Conservation (phyloP, 1,284 basidiomycete species). For the Ustilago vetiveriae region DNA sequence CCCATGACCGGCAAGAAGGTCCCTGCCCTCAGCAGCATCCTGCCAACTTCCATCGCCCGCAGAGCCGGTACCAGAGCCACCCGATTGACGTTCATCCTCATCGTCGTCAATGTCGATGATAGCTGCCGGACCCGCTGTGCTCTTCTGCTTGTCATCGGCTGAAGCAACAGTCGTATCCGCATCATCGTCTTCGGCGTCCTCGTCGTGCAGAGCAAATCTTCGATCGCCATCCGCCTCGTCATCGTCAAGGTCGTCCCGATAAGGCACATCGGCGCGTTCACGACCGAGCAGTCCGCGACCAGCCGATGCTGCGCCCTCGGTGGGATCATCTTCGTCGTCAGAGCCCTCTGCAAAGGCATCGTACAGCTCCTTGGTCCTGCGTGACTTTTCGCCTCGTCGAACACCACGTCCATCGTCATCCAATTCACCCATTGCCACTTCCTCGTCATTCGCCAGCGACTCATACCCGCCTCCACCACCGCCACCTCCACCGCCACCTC, state of each 20-base stretch:
- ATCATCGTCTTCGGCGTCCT: slow-evolving; percentile 21
- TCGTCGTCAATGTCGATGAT: slow-evolving; percentile 31
- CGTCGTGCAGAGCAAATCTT: slow-evolving; percentile 33
- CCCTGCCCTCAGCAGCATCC: slow-evolving; percentile 38
- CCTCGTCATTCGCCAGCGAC: slow-evolving; percentile 75
- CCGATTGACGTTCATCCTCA: slow-evolving; percentile 1
- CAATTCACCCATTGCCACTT: slow-evolving; percentile 68
- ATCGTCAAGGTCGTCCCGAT: slow-evolving; percentile 35
- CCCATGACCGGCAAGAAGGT: slow-evolving; percentile 19
- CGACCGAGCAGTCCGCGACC: slow-evolving; percentile 19
- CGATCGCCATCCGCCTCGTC: slow-evolving; percentile 34
- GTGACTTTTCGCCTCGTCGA: slow-evolving; percentile 26
- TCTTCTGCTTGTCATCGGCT: background rate
- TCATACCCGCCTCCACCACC: slow-evolving; percentile 72
- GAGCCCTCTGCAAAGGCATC: slow-evolving; percentile 68
- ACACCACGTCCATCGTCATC: slow-evolving; percentile 39
- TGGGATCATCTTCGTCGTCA: slow-evolving; percentile 63
- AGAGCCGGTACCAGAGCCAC: slow-evolving; percentile 8
- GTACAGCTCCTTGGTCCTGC: slow-evolving; percentile 67
- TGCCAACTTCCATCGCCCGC: slow-evolving; percentile 40
- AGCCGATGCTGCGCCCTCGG: slow-evolving; percentile 6
- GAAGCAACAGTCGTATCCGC: slow-evolving; percentile 5
- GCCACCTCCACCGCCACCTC: slow-evolving; percentile 32
- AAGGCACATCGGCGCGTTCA: slow-evolving; percentile 20
- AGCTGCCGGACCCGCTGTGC: background rate